Base-by-base conservation (phyloP, 495 filamentous ascomycete genomes). In the Rhizodiscina lignyota region DNA sequence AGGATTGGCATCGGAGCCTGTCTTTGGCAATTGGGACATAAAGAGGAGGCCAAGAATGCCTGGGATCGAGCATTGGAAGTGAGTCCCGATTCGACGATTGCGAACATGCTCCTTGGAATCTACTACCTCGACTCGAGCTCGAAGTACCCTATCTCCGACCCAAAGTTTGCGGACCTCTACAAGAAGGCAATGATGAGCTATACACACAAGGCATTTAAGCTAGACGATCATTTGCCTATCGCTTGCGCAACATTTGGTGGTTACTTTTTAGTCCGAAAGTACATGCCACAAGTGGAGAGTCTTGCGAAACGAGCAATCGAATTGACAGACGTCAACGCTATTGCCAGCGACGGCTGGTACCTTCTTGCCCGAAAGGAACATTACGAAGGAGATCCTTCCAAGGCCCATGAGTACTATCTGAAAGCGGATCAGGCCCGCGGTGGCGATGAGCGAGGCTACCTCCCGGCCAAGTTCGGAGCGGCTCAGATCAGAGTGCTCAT, bases 311-410 rank as follows among this genome's bases (percentile, higher is more conserved):
- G 87, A 53, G 85, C 91, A 1, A 94, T 96, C 41, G 81, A 94
- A 49, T 72, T 80, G 39, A 94, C 87, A 2, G 89, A 97, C 51
- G 85, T 94, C 41, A 86, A 91, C 54, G 77, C 82, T 10, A 81
- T 96, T 51, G 86, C 86, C 2, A 93, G 84, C 52, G 89, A 97
- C 48, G 89, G 87, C 16, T 94, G 84, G 84, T 96, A 93, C 56
- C 59, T 93, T 3, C 72, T 96, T 11, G 89, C 82, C 10, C 66
- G 85, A 30, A 94, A 91, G 49, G 76, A 81, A 41, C 89, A 97
- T 55, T 81, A 79, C 27, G 55, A 54, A 15, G 68, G 72, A 17
- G 73, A 94, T 34, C 47, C 64, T 16, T 57, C 74, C 8, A 72
- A 67, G 28, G 85, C 89, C 4, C 63, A 61, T 8, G 82, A 91